phyloP scores from a whole-genome alignment of 257 asterid genomes.

The Jacaranda mimosifolia region DNA sequence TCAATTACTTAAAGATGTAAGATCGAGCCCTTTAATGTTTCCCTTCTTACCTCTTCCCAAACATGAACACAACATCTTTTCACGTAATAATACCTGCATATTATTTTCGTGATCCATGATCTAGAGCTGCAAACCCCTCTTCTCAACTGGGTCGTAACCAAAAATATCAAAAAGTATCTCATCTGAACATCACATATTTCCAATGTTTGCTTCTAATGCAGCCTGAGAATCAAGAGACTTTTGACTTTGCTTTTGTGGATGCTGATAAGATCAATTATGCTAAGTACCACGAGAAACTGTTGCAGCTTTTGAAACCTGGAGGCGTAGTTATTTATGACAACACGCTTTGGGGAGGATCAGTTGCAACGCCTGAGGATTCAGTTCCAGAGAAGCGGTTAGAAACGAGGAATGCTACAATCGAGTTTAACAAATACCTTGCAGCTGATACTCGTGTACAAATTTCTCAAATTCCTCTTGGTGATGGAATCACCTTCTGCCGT shows the following conservation, averaged over 20 bases:
- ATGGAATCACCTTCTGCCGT: constrained; percentile 60
- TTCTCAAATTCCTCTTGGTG: constrained; percentile 61
- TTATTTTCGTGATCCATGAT: too few species aligned
- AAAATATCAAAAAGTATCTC: too few species aligned
- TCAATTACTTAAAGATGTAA: constrained; percentile 52
- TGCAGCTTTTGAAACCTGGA: constrained; percentile 57
- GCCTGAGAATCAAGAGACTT: constrained; percentile 41
- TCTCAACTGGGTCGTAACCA: too few species aligned
- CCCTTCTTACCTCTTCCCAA: background rate
- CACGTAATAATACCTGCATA: background rate
- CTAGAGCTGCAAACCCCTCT: too few species aligned
- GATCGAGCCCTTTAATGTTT: background rate
- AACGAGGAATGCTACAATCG: constrained; percentile 18
- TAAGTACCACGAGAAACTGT: constrained; percentile 58
- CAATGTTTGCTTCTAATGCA: constrained; percentile 8
- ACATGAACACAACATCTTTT: background rate
- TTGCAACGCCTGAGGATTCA: constrained; percentile 40
- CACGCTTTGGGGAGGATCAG: constrained; percentile 63
- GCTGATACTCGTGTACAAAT: constrained; percentile 53
- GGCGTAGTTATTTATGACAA: constrained; percentile 63
- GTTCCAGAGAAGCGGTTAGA: constrained; percentile 25
- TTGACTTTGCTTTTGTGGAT: constrained; percentile 68
- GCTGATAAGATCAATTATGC: constrained; percentile 54
- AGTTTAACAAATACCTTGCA: constrained; percentile 55
- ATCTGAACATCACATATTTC: too few species aligned